Percentiles rank a stretch among this genome's conserved stretches.
Conservation (phyloP, 768 basidiomycete genomes). For the Kwoniella bestiolae region DNA sequence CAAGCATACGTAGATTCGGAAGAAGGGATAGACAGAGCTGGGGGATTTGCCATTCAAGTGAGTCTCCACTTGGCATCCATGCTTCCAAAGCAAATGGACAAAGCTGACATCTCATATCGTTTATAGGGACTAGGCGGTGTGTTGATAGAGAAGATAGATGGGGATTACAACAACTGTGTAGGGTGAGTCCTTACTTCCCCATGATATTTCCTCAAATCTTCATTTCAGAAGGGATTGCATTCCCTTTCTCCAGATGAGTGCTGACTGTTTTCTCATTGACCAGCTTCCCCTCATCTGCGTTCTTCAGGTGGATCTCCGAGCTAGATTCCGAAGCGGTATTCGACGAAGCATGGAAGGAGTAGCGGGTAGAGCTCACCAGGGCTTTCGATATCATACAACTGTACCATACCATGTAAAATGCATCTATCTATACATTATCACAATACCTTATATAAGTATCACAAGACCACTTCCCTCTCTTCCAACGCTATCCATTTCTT, state of each 20-base stretch:
- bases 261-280: neutral
- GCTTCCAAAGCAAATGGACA: neutral
- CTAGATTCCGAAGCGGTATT: conserved; percentile 50
- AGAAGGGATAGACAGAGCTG: conserved; percentile 85
- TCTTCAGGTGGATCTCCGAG: conserved; percentile 56
- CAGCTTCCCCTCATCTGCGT: conserved; percentile 77
- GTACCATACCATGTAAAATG: too few species aligned
- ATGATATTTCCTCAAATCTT: too few species aligned
- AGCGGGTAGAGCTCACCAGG: too few species aligned
- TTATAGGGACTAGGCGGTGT: conserved; percentile 68
- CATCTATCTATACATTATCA: too few species aligned
- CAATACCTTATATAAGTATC: neutral
- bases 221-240: too few species aligned
- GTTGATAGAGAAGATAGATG: conserved; percentile 81
- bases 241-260: neutral
- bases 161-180: conserved; percentile 86
- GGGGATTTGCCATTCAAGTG: conserved; percentile 93
- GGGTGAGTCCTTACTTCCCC: conserved; percentile 55
- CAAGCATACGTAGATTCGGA: conserved; percentile 81
- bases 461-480: conserved; percentile 15
- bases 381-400: too few species aligned
- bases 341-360: conserved; percentile 43
- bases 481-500: conserved; percentile 25
- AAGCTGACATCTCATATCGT: neutral
- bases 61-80: conserved; percentile 26